Conservation (phyloP, 2,329 filamentous ascomycete genomes). For the Pseudogymnoascus sp. region DNA sequence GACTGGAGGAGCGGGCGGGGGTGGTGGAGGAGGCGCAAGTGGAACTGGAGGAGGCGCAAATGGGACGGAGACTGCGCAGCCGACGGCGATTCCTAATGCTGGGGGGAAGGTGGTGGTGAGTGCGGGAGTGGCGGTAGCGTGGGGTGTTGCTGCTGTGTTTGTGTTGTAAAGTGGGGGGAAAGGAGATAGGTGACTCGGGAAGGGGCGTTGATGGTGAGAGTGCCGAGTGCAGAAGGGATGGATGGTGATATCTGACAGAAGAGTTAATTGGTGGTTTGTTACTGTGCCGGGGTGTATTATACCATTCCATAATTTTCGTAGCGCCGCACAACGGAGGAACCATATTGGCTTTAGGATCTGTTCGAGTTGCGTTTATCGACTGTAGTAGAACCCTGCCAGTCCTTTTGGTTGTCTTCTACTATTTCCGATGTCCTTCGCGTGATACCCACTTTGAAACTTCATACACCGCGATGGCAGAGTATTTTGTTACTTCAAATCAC, state of each 20-base stretch:
- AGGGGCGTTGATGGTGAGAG: not conserved
- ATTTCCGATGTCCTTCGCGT: not conserved
- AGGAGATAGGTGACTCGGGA: no score
- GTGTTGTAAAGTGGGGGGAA: not conserved
- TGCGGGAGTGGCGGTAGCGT: not conserved
- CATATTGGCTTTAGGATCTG: not conserved
- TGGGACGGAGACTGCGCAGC: not conserved
- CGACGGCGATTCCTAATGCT: not conserved
- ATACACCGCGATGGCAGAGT: not conserved
- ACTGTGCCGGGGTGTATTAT: not conserved
- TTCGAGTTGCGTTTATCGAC: not conserved
- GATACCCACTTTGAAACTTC: not conserved
- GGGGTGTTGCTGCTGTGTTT: not conserved
- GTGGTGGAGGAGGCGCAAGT: not conserved
- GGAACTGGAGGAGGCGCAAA: not conserved
- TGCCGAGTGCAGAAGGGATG: not conserved
- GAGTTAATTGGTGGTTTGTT: not conserved
- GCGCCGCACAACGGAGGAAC: not conserved
- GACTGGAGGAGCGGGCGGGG: not conserved
- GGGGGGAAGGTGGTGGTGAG: not conserved
- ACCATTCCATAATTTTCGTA: not conserved
- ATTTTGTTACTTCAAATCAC: not conserved
- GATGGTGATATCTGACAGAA: not conserved
- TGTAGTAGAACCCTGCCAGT: not conserved
- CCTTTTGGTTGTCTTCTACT: not conserved